Evolutionary conservation across 1,139 yeast genomes (phyloP), one percentile per base, ranked within the genome.

Genomic region (Sugiyamaella paludigena): DNA sequence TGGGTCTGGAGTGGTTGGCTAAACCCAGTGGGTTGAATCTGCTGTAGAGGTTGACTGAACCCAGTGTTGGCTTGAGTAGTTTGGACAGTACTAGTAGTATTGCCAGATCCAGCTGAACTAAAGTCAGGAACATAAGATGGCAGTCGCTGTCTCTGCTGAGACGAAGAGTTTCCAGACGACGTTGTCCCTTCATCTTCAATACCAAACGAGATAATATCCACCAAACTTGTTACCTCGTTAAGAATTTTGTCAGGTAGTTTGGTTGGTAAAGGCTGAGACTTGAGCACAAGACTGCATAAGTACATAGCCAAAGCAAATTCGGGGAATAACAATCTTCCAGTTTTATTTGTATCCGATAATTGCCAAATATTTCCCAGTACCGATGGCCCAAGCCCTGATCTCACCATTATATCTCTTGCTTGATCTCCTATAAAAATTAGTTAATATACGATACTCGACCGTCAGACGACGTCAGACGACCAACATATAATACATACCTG

Each of bases 271-370:
- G 84, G 73, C 51, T 84, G 87, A 26, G 96, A 96, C 60, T 81
- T 81, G 58, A 87, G 74, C 0, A 85, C 85, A 63, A 81, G 69
- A 57, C 87, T 86, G 64, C 96, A 89, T 57, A 92, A 75, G 66
- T 88, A 95, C 75, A 92, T 81, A 13, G 96, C 95, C 59, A 91
- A 75, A 10, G 96, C 96, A 72, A 92, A 92, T 66, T 92, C 98
- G 0, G 98, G 98, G 62, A 91, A 92, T 55, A 92, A 70, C 52
- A 92, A 76, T 41, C 82, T 77, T 1, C 98, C 98, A 3, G 95
- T 83, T 60, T 82, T 84, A 60, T 84, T 86, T 1, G 95, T 84
- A 64, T 92, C 98, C 24, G 96, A 79, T 56, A 92, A 73, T 30
- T 86, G 80, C 98, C 98, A 92, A 51, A 92, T 84, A 57, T 84